Evolutionary conservation across 2,329 filamentous ascomycete species (phyloP).

Genomic region (Pseudofabraea citricarpa): DNA sequence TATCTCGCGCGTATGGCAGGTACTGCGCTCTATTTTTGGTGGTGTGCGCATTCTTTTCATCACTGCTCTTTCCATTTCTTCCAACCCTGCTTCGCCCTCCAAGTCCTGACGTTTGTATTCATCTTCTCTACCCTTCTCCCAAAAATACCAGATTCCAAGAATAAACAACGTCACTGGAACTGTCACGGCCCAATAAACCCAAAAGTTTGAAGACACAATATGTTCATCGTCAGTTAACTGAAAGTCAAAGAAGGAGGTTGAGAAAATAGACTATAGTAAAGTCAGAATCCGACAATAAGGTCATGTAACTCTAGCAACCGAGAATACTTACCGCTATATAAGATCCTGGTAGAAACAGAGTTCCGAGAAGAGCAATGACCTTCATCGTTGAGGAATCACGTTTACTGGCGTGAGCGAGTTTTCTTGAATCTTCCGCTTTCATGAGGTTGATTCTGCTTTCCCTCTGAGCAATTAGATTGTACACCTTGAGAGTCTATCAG

Average conservation of each 20-base stretch:
- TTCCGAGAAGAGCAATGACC: not conserved
- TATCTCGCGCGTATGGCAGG: too few species aligned
- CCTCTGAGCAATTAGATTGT: not conserved
- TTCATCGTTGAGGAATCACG: not conserved
- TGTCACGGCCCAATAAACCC: not conserved
- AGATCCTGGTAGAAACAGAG: not conserved
- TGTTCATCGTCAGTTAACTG: not conserved
- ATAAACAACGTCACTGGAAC: not conserved
- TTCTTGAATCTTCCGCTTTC: not conserved
- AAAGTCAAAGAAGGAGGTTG: not conserved
- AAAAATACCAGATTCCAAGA: not conserved
- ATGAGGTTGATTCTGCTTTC: not conserved
- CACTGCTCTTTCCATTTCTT: too few species aligned
- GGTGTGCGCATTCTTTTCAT: too few species aligned
- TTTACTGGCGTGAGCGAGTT: not conserved
- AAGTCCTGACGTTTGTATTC: not conserved
- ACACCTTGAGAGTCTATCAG: too few species aligned
- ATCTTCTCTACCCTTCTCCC: not conserved
- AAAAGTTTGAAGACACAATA: not conserved
- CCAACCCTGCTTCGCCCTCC: not conserved
- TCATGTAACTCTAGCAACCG: not conserved
- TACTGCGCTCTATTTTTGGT: too few species aligned
- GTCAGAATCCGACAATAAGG: not conserved
- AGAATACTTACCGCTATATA: not conserved
- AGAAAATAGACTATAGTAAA: not conserved